Base-by-base conservation (phyloP, 164 flowering plant species). In the Stephania yunnanensis region DNA sequence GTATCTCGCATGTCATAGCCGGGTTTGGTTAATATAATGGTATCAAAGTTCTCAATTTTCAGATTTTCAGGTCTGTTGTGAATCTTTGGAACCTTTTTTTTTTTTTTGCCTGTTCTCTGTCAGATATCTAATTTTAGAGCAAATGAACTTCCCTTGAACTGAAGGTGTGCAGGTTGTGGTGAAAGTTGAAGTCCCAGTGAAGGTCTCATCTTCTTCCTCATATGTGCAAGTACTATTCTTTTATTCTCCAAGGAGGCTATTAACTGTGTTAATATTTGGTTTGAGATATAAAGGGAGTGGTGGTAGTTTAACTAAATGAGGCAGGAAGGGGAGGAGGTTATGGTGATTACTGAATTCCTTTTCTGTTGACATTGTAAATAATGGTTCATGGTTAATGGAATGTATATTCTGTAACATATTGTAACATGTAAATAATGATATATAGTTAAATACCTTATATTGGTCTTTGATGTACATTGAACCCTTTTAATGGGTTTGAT, bases 191-290 rank as follows among this genome's bases (percentile, higher is more conserved):
- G 52, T 67, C 19, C 42, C 69, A 46, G 68, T 69, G 4, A 9
- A 66, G 31, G 4, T 46, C 63, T 74, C 31, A 63, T 64, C 77
- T 72, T 76, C 58, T 70, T 76, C 58, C 76, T 50, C 80, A 80
- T 83, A 86, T 78, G 78, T 82, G 85, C 80, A 77, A 82, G 79
- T 71, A 36, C 42, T 36, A 85, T 88, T 88, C 87, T 84, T 86
- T 85, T 80, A 76, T 83, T 84, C 82, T 77, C 80, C 77, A 7
- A 71, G 83, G 73, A 77, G 71, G 72, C 72, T 58, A 75, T 84
- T 81, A 76, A 82, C 85, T 42, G 61, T 86, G 82, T 84, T 73
- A 73, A 77, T 84, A 82, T 75, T 66, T 73, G 71, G 85, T 72
- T 70, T 68, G 67, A 63, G 74, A 42, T 77, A 64, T 78, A 75